Evolutionary conservation across 1,139 yeast genomes (phyloP).

Genomic region (Hemisphaericaspora xylanilytica): DNA sequence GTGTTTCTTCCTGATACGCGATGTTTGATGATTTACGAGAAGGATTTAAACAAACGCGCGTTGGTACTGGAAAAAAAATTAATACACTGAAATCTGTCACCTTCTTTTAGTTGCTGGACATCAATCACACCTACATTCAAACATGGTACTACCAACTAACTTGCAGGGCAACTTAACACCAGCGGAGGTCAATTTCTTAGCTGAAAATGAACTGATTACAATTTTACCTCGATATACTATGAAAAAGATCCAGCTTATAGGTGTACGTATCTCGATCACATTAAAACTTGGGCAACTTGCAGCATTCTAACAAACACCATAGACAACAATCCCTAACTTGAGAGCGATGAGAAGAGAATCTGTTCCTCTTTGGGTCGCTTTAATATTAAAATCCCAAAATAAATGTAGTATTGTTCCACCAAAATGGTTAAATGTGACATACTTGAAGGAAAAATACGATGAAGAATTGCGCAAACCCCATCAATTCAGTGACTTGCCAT

Average conservation of each 20-base stretch:
- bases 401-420: slow-evolving; percentile 89
- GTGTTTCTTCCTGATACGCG: too few species aligned
- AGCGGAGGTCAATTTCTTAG: slow-evolving; percentile 75
- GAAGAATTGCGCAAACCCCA: slow-evolving; percentile 60
- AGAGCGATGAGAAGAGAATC: slow-evolving; percentile 68
- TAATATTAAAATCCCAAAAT: slow-evolving; percentile 76
- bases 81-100: neutral
- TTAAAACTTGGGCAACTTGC: neutral
- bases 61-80: neutral
- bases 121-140: neutral
- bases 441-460: slow-evolving; percentile 58
- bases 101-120: neutral
- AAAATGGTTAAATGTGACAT: slow-evolving; percentile 69
- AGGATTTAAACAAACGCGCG: neutral
- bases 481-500: slow-evolving; percentile 71
- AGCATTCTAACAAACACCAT: slow-evolving; percentile 16
- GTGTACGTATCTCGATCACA: slow-evolving; percentile 36
- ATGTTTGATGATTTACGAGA: too few species aligned
- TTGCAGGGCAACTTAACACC: slow-evolving; percentile 65
- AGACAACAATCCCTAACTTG: slow-evolving; percentile 50
- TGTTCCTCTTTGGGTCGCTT: slow-evolving; percentile 87
- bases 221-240: slow-evolving; percentile 75
- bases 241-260: slow-evolving; percentile 62
- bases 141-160: slow-evolving; percentile 65
- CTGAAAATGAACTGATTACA: slow-evolving; percentile 73